Conservation (phyloP, 1,139 yeast genomes). For the Diutina ranongensis region DNA sequence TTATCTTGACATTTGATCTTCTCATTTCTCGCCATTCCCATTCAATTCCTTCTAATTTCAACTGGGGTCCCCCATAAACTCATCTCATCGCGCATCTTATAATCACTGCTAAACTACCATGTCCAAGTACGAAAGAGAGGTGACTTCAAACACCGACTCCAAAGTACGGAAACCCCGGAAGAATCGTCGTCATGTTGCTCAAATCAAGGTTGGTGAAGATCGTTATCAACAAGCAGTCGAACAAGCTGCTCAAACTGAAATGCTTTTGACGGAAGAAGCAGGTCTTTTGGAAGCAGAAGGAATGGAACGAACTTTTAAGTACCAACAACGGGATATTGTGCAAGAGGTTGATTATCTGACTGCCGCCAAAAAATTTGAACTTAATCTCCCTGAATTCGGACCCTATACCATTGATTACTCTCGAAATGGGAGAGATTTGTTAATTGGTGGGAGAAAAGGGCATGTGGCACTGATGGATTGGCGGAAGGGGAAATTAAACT, state of each 20-base stretch:
- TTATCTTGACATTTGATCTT: too few species aligned
- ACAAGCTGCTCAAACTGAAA: slow-evolving; percentile 79
- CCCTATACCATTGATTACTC: slow-evolving; percentile 79
- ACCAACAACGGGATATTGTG: slow-evolving; percentile 68
- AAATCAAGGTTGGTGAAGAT: neutral
- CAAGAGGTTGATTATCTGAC: slow-evolving; percentile 74
- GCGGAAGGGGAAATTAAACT: slow-evolving; percentile 72
- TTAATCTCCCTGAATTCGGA: slow-evolving; percentile 68
- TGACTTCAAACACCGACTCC: neutral
- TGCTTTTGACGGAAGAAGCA: slow-evolving; percentile 68
- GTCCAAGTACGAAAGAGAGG: slow-evolving; percentile 4
- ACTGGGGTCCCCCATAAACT: neutral
- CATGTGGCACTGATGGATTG: slow-evolving; percentile 96
- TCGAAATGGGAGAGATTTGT: slow-evolving; percentile 74
- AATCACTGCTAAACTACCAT: neutral
- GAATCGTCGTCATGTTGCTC: neutral
- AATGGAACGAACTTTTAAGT: slow-evolving; percentile 84
- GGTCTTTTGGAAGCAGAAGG: slow-evolving; percentile 89
- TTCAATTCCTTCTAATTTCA: neutral
- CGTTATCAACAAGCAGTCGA: slow-evolving; percentile 61
- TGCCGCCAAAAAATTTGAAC: slow-evolving; percentile 61
- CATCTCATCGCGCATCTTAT: slow-evolving; percentile 2
- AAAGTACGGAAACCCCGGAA: slow-evolving; percentile 4
- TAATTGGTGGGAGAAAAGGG: slow-evolving; percentile 84
- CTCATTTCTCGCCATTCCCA: neutral